Evolutionary conservation across 192 early-diverging fungal genomes (phyloP), one percentile per base, ranked within the genome.

Genomic region (Entomortierella chlamydospora): DNA sequence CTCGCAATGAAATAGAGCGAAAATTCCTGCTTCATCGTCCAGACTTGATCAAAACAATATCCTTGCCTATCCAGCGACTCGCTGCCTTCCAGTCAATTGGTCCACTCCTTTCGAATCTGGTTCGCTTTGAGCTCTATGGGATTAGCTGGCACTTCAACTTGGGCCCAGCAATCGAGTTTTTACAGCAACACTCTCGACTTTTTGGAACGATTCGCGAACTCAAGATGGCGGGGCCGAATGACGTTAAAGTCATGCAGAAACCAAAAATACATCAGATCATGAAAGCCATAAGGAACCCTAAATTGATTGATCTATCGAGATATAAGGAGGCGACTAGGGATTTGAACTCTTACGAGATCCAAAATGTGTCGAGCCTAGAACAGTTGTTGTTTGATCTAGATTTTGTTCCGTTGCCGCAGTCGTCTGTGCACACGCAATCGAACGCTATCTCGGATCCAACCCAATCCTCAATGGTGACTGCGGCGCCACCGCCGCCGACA

Each of bases 281-380:
- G 28, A 57, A 64, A 25, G 45, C 42, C 57, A 55, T 79, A 23
- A 63, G 41, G 30, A 9, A 41, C 17, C 76, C 76, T 11, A 57
- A 54, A 25, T 41, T 61, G 7, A 26, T 79, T 29, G 68, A 79
- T 65, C 52, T 79, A 31, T 79, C 76, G 28, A 50, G 62, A 22
- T 79, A 70, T 28, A 70, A 66, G 29, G 76, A 79, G 37, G 76
- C 76, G 0, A 49, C 76, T 37, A 58, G 37, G 54, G 76, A 79
- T 41, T 25, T 79, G 42, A 66, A 70, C 57, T 20, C 50, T 20
- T 79, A 52, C 31, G 68, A 79, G 22, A 22, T 79, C 4, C 68
- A 70, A 29, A 39, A 65, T 31, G 4, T 34, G 22, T 8, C 9
- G 25, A 42, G 56, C 0, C 23, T 79, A 18, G 60, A 70, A 62